A percentile compares a stretch with the other conserved stretches of the same genome.
Conservation (phyloP, 192 early-diverging fungal species). For the Glomus cerebriforme region DNA sequence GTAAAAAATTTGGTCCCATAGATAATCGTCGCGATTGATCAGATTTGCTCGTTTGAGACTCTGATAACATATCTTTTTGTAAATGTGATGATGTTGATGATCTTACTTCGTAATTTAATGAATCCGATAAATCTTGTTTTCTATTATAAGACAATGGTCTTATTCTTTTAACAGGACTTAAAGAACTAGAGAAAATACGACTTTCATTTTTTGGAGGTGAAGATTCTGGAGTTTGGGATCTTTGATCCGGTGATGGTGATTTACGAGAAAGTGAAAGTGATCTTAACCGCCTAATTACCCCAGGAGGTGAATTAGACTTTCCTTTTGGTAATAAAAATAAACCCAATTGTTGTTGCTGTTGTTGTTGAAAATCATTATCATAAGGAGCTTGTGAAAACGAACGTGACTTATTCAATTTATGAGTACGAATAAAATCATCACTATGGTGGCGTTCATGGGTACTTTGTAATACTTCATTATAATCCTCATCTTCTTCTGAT, state of each 20-base stretch:
- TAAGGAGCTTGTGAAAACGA: neutral
- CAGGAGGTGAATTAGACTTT: neutral
- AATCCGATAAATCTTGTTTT: slow-evolving; percentile 5
- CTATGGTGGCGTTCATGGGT: neutral
- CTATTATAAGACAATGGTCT: neutral
- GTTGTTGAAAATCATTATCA: neutral
- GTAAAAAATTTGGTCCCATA: slow-evolving; percentile 1
- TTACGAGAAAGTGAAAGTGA: slow-evolving; percentile 19
- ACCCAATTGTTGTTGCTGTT: neutral
- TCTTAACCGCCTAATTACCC: slow-evolving; percentile 3
- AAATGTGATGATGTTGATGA: neutral
- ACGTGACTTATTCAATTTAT: slow-evolving; percentile 1
- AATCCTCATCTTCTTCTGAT: slow-evolving; percentile 29
- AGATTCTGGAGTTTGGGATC: neutral
- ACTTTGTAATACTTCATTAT: slow-evolving; percentile 3
- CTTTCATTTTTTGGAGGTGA: neutral
- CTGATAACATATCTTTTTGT: neutral
- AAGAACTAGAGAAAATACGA: neutral
- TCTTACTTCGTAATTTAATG: neutral
- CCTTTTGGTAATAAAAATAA: neutral
- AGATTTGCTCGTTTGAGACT: neutral
- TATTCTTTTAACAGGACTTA: neutral
- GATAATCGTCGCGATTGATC: neutral
- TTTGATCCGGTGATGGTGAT: slow-evolving; percentile 7
- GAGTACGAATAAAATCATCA: neutral